phyloP scores from a whole-genome alignment of 2,329 filamentous ascomycete genomes.

The Penicillium sumatraense region DNA sequence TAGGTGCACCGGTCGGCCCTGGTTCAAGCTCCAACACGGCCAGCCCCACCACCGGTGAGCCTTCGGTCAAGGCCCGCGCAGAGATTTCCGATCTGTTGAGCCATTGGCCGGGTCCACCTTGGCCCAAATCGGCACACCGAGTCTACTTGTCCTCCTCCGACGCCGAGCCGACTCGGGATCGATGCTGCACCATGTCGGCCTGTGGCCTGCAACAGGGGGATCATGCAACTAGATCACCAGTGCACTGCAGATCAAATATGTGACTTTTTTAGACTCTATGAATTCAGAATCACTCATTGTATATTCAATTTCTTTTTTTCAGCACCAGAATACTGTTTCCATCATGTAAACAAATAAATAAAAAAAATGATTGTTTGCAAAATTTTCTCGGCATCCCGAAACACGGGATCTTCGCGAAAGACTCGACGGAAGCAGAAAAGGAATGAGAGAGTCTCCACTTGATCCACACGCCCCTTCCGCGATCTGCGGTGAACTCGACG shows the following conservation, averaged over 20 bases:
- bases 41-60: conserved; percentile 23
- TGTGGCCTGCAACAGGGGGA: background rate
- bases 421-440: conserved; percentile 18
- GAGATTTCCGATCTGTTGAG: conserved; percentile 24
- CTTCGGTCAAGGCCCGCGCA: conserved; percentile 24
- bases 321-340: too few relatives aligned
- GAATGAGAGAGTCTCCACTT: conserved; percentile 18
- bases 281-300: background rate
- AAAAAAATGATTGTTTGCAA: too few relatives aligned
- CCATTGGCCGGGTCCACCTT: conserved; percentile 15
- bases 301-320: too few relatives aligned
- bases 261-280: background rate
- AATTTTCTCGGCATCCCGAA: conserved; percentile 24
- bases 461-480: conserved; percentile 20
- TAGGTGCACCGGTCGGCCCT: conserved; percentile 3
- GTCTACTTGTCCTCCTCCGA: conserved; percentile 17
- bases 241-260: background rate
- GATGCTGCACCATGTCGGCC: conserved; percentile 8
- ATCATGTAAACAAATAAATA: too few relatives aligned
- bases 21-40: conserved; percentile 1
- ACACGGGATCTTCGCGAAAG: conserved; percentile 17
- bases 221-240: background rate
- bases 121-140: conserved; percentile 32
- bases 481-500: conserved; percentile 23
- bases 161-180: conserved; percentile 24